Conservation (phyloP, 768 basidiomycete genomes). For the Tephrocybe rancida region DNA sequence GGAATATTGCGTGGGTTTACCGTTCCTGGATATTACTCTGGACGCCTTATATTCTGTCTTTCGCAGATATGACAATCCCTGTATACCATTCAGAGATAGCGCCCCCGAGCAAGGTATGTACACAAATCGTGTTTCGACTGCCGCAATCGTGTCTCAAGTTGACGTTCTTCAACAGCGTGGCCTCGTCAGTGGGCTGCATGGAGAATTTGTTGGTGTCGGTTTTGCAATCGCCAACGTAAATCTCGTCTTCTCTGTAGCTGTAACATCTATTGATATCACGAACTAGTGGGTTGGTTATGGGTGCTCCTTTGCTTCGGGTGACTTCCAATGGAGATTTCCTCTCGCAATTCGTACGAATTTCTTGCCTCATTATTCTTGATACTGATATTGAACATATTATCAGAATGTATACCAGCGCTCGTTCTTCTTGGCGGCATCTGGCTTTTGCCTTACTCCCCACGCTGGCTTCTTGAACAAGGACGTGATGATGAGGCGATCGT, state of each 20-base stretch:
- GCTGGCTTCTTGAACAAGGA: constrained; percentile 7
- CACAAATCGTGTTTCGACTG: too few species aligned
- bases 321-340: constrained; percentile 13
- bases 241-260: not conserved
- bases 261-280: too few species aligned
- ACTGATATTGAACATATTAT: not conserved
- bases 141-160: too few species aligned
- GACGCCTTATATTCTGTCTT: not conserved
- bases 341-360: constrained; percentile 5
- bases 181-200: constrained; percentile 13
- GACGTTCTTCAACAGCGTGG: constrained; percentile 1
- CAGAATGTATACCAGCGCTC: constrained; percentile 9
- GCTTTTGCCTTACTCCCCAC: constrained; percentile 6
- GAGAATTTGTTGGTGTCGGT: constrained; percentile 8
- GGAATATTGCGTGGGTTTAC: constrained; percentile 3
- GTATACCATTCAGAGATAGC: constrained; percentile 9
- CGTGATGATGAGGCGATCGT: constrained; percentile 6
- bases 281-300: constrained; percentile 8
- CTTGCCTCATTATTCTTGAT: not conserved
- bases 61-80: constrained; percentile 6
- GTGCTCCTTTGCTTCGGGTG: constrained; percentile 5
- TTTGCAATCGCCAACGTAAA: constrained; percentile 10
- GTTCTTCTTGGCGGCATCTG: constrained; percentile 2
- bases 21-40: not conserved
- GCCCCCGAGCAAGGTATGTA: constrained; percentile 2